phyloP scores from a whole-genome alignment of 164 flowering plant genomes.

The Nymphaea thermarum region DNA sequence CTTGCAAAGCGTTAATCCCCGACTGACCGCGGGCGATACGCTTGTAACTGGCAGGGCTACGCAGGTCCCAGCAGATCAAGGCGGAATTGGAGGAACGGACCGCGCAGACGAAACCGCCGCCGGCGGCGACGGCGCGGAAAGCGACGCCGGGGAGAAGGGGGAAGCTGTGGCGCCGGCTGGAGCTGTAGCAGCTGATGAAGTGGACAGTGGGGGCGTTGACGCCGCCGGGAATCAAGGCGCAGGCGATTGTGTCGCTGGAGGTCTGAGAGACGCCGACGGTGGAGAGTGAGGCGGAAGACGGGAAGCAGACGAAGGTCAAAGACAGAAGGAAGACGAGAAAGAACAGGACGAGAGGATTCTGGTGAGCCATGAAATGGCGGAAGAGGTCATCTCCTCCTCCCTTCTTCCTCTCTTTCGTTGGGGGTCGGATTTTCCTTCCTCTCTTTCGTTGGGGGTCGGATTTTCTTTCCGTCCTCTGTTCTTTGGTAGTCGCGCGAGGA shows the following conservation, averaged over 20 bases:
- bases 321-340: neutral
- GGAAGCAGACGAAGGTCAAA: constrained; percentile 5
- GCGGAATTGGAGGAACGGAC: constrained; percentile 15
- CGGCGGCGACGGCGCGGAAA: constrained; percentile 29
- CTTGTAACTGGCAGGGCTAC: constrained; percentile 12
- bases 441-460: too few relatives aligned
- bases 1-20: constrained; percentile 20
- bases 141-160: constrained; percentile 6
- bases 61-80: constrained; percentile 57
- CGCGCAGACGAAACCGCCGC: constrained; percentile 45
- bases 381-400: neutral
- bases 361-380: constrained; percentile 26
- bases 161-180: constrained; percentile 9
- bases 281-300: constrained; percentile 23
- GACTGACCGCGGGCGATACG: constrained; percentile 38
- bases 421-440: neutral
- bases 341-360: constrained; percentile 1
- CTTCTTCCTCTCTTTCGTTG: neutral
- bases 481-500: neutral
- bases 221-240: constrained; percentile 24
- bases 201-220: too few relatives aligned
- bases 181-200: constrained; percentile 36
- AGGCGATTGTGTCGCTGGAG: constrained; percentile 29
- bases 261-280: constrained; percentile 47
- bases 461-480: neutral